phyloP scores from a whole-genome alignment of 148 eudicot genomes.

The Nepenthes gracilis region DNA sequence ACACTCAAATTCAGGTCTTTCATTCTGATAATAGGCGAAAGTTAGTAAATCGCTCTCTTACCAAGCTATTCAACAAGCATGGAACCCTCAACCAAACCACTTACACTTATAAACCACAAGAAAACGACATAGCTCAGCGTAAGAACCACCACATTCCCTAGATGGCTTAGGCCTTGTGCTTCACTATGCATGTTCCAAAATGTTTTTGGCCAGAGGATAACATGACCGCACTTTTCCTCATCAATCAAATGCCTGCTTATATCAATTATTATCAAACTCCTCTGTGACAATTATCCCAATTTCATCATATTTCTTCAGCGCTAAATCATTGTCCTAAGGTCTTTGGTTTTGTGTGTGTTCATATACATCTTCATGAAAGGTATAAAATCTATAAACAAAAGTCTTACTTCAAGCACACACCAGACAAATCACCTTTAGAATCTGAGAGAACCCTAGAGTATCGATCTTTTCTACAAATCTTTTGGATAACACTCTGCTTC shows the following conservation, averaged over 20 bases:
- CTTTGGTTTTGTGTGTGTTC: conserved; percentile 1
- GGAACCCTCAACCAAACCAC: neutral
- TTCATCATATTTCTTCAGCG: too few relatives aligned
- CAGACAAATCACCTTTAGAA: too few relatives aligned
- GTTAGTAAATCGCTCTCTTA: neutral
- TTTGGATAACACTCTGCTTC: too few relatives aligned
- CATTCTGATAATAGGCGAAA: neutral
- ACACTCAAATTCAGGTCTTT: neutral
- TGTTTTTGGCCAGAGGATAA: neutral
- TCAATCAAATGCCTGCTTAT: too few relatives aligned
- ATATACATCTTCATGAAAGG: neutral
- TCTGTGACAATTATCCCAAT: too few relatives aligned
- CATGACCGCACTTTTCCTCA: too few relatives aligned
- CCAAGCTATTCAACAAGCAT: neutral
- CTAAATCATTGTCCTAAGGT: neutral
- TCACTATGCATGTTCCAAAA: neutral
- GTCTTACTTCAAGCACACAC: too few relatives aligned
- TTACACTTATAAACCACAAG: neutral
- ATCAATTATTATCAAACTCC: too few relatives aligned
- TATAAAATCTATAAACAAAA: neutral
- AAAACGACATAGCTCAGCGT: neutral
- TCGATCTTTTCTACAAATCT: too few relatives aligned
- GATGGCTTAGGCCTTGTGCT: neutral
- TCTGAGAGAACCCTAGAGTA: too few relatives aligned
- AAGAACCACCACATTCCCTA: neutral